phyloP scores from a whole-genome alignment of 345 rosid genomes.

The Brassica carinata region DNA sequence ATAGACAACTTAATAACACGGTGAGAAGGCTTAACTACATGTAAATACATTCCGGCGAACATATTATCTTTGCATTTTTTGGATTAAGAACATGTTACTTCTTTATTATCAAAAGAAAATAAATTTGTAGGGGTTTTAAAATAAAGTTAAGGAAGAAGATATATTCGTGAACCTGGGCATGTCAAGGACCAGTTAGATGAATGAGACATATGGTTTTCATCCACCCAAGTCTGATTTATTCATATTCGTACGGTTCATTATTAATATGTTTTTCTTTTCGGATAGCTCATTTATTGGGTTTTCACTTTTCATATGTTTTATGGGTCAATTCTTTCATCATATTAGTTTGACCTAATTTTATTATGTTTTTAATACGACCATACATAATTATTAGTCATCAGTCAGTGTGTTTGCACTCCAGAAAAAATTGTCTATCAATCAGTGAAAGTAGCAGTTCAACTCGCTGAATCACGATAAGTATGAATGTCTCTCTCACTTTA shows the following conservation, averaged over 20 bases:
- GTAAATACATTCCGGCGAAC: background rate
- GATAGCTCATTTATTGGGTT: background rate
- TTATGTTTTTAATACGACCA: background rate
- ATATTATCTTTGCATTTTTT: background rate
- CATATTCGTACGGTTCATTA: constrained; percentile 14
- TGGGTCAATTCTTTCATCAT: background rate
- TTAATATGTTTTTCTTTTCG: background rate
- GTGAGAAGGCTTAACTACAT: background rate
- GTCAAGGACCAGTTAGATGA: constrained; percentile 32
- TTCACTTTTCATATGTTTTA: background rate
- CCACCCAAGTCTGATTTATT: constrained; percentile 24
- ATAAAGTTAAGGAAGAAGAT: background rate
- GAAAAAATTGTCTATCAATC: background rate
- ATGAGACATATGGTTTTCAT: constrained; percentile 25
- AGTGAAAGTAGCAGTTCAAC: constrained; percentile 16
- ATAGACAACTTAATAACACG: background rate
- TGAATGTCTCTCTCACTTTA: background rate
- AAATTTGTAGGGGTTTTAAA: background rate
- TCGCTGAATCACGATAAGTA: background rate
- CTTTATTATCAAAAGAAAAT: background rate
- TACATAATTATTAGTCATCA: background rate
- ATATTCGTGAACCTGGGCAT: constrained; percentile 6
- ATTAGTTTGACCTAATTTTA: background rate
- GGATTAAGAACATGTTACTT: background rate
- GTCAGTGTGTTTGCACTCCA: background rate